Evolutionary conservation across 768 basidiomycete genomes (phyloP).

Genomic region (Tricholoma hemisulphureum): DNA sequence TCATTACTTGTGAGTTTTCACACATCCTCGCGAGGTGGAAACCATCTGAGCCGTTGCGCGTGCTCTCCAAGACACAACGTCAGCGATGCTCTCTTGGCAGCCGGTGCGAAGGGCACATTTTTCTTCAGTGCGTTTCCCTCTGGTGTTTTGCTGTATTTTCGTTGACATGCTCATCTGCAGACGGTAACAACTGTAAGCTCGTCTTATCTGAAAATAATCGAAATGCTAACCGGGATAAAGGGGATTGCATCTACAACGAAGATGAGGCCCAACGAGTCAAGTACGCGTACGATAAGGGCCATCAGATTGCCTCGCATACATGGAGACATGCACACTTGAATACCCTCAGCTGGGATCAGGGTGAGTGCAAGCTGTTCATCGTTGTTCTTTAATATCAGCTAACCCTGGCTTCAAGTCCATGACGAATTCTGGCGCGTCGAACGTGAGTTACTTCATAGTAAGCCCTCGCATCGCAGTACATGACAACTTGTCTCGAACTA

Average conservation of each 20-base stretch:
- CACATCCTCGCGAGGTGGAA: neutral
- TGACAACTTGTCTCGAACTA: slow-evolving; percentile 1
- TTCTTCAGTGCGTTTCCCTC: slow-evolving; percentile 14
- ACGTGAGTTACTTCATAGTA: neutral
- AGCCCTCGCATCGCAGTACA: neutral
- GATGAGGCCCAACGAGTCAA: slow-evolving; percentile 26
- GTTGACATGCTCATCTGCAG: slow-evolving; percentile 15
- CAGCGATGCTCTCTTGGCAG: slow-evolving; percentile 20
- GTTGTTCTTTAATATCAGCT: neutral
- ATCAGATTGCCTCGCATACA: slow-evolving; percentile 48
- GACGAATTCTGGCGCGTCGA: neutral
- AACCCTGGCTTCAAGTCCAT: neutral
- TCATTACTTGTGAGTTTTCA: slow-evolving; percentile 29
- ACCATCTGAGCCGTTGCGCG: neutral
- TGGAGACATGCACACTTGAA: slow-evolving; percentile 43
- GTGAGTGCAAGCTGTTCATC: slow-evolving; percentile 16
- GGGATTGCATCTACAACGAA: slow-evolving; percentile 37
- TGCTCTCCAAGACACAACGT: slow-evolving; percentile 30
- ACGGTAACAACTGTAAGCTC: slow-evolving; percentile 34
- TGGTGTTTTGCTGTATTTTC: neutral
- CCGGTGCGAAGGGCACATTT: slow-evolving; percentile 28
- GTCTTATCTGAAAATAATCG: neutral
- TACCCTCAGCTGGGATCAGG: slow-evolving; percentile 30
- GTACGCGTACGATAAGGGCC: slow-evolving; percentile 40
- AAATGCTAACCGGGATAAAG: slow-evolving; percentile 12